Conservation (phyloP, 108 stramenopile species). For the Epithemia pelagica region DNA sequence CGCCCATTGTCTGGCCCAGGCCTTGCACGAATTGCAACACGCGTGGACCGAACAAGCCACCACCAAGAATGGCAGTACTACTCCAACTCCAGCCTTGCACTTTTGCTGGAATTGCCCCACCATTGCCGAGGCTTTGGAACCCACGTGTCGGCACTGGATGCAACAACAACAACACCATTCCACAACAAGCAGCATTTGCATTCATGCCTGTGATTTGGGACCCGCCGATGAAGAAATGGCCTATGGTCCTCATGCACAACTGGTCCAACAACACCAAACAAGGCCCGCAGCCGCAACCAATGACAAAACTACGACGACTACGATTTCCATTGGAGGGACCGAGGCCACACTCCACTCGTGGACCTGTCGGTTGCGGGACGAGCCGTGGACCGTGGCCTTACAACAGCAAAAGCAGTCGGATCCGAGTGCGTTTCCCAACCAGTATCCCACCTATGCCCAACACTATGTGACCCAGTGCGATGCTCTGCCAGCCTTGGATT, state of each 20-base stretch:
- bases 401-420: too few species aligned
- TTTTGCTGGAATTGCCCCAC: too few species aligned
- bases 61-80: not conserved
- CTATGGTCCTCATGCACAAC: constrained; percentile 24
- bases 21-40: constrained; percentile 17
- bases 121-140: not conserved
- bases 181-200: constrained; percentile 4
- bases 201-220: constrained; percentile 45
- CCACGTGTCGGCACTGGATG: not conserved
- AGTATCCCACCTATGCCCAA: not conserved
- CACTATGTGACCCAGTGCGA: not conserved
- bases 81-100: not conserved
- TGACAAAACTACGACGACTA: not conserved
- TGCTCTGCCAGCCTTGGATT: not conserved
- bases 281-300: not conserved
- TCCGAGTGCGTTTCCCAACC: too few species aligned
- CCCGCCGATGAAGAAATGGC: constrained; percentile 28
- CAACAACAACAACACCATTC: not conserved
- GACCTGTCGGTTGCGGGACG: constrained; percentile 29
- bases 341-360: too few species aligned
- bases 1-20: constrained; percentile 12
- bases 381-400: too few species aligned
- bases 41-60: not conserved
- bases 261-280: constrained; percentile 1
- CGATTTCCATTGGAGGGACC: too few species aligned